phyloP scores from a whole-genome alignment of 2,329 filamentous ascomycete species.

The Ramularia endophylla region DNA sequence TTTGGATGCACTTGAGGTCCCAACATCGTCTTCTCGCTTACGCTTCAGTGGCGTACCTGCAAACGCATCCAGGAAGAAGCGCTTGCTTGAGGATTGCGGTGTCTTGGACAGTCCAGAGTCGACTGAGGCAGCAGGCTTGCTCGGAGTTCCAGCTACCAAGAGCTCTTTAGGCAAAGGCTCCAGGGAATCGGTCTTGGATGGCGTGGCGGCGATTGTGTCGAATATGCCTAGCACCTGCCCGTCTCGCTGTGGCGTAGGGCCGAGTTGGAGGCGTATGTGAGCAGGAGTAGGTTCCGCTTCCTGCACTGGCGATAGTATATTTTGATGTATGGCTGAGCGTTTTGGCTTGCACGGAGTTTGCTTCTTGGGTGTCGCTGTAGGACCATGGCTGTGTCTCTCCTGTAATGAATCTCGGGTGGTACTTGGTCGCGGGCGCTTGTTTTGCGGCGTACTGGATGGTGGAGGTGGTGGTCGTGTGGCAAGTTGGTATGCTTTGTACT shows the following conservation, averaged over 20 bases:
- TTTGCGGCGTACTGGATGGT: slow-evolving; percentile 39
- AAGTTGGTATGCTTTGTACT: slow-evolving; percentile 72
- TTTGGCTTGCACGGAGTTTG: slow-evolving; percentile 14
- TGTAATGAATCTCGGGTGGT: slow-evolving; percentile 8
- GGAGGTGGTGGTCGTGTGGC: slow-evolving; percentile 50
- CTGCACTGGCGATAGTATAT: slow-evolving; percentile 13
- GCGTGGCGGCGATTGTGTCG: slow-evolving; percentile 50
- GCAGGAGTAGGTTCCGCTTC: slow-evolving; percentile 31
- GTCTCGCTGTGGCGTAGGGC: slow-evolving; percentile 74
- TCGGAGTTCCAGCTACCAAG: slow-evolving; percentile 36
- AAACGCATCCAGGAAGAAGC: slow-evolving; percentile 57
- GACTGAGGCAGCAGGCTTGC: slow-evolving; percentile 22
- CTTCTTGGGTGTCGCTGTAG: slow-evolving; percentile 14
- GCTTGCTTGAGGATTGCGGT: slow-evolving; percentile 52
- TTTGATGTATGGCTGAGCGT: slow-evolving; percentile 1
- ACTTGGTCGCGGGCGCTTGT: slow-evolving; percentile 13
- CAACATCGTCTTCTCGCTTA: slow-evolving; percentile 35
- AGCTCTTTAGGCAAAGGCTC: slow-evolving; percentile 27
- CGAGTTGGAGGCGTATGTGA: slow-evolving; percentile 41
- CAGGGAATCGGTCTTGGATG: slow-evolving; percentile 16
- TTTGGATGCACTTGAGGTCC: slow-evolving; percentile 24
- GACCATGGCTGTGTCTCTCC: slow-evolving; percentile 14
- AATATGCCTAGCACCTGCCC: slow-evolving; percentile 73
- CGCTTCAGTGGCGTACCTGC: slow-evolving; percentile 55
- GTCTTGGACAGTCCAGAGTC: slow-evolving; percentile 32